Conservation (phyloP, 768 basidiomycete genomes). For the Pleurotus sapidus region DNA sequence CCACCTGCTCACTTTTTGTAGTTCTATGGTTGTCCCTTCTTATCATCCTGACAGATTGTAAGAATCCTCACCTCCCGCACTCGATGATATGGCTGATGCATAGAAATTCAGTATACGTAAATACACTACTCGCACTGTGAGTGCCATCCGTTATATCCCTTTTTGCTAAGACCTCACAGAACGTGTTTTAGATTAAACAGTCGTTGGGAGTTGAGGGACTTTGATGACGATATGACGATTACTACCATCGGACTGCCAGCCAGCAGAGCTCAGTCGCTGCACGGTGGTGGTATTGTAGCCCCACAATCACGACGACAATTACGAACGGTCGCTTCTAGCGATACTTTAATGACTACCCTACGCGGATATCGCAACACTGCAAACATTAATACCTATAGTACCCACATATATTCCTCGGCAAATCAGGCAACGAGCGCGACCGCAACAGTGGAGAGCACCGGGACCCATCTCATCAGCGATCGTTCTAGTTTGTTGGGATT, state of each 20-base stretch:
- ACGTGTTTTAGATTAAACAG: not conserved
- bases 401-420: not conserved
- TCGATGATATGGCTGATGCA: not conserved
- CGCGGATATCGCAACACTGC: not conserved
- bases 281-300: not conserved
- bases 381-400: not conserved
- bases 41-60: conserved; percentile 3
- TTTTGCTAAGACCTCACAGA: not conserved
- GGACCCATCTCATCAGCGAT: not conserved
- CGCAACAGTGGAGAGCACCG: not conserved
- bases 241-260: not conserved
- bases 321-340: not conserved
- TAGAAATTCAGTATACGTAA: not conserved
- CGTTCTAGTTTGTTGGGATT: not conserved
- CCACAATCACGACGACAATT: not conserved
- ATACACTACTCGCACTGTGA: conserved; percentile 6
- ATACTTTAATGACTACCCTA: not conserved
- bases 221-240: not conserved
- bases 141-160: not conserved
- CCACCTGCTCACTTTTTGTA: not conserved
- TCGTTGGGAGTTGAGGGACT: not conserved
- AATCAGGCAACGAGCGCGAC: not conserved
- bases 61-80: not conserved
- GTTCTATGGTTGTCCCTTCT: conserved; percentile 1
- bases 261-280: not conserved